A percentile compares a stretch with the other conserved stretches of the same genome.
Evolutionary conservation across 345 rosid species (phyloP).

Genomic region (Linum tenue): DNA sequence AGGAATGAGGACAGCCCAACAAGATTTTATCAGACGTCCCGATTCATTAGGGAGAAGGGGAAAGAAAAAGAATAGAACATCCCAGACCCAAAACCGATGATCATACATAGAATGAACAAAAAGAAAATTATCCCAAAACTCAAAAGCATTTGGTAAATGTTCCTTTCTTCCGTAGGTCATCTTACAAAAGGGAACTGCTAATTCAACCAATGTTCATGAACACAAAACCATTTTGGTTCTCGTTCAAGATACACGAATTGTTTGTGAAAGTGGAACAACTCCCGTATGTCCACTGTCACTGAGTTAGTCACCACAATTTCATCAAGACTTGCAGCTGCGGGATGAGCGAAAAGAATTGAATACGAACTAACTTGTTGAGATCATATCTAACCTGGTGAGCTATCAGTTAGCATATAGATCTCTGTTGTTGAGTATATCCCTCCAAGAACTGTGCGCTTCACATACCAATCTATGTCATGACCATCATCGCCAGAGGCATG

Average conservation of each 20-base stretch:
- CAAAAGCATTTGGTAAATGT: not conserved
- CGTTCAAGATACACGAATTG: not conserved
- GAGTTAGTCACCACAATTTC: not conserved
- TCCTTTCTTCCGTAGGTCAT: not conserved
- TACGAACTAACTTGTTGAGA: not conserved
- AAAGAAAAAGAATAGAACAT: no score
- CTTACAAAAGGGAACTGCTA: not conserved
- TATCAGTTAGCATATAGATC: slow-evolving; percentile 89
- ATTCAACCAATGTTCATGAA: not conserved
- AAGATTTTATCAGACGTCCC: no score
- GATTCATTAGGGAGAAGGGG: no score
- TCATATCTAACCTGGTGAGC: slow-evolving; percentile 56
- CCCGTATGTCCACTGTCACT: not conserved
- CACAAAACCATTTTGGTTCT: not conserved
- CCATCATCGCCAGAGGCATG: slow-evolving; percentile 71
- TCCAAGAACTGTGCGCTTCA: slow-evolving; percentile 79
- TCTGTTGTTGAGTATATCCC: slow-evolving; percentile 93
- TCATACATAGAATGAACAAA: not conserved
- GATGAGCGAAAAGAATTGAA: no score
- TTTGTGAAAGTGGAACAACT: not conserved
- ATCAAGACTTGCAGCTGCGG: not conserved
- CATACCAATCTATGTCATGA: slow-evolving; percentile 77
- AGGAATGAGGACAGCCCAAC: slow-evolving; percentile 8
- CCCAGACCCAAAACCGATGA: not conserved
- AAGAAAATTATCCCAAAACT: no score